Evolutionary conservation across 768 basidiomycete genomes (phyloP).

Genomic region (Mycena albidolilacea): DNA sequence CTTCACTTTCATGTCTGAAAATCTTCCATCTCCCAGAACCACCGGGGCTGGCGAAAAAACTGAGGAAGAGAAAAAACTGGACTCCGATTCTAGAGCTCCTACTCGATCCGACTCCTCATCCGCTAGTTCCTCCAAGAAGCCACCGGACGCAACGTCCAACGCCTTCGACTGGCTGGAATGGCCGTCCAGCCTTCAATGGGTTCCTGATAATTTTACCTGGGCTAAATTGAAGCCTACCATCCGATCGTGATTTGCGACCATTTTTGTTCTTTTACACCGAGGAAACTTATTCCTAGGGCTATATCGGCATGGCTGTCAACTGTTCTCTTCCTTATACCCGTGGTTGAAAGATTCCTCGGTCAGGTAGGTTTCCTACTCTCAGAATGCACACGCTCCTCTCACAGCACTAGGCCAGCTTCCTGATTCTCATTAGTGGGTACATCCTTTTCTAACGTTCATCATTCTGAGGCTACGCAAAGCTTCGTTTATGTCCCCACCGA

Average conservation of each 20-base stretch:
- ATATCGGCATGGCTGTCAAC: slow-evolving; percentile 73
- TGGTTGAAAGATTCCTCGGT: slow-evolving; percentile 65
- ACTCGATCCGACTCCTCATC: slow-evolving; percentile 12
- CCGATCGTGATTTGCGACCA: slow-evolving; percentile 53
- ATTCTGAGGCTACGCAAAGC: slow-evolving; percentile 53
- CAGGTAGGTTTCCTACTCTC: slow-evolving; percentile 56
- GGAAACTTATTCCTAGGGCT: slow-evolving; percentile 44
- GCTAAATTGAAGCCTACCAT: slow-evolving; percentile 74
- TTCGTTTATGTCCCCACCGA: slow-evolving; percentile 76
- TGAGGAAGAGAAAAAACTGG: not conserved
- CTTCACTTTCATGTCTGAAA: slow-evolving; percentile 9
- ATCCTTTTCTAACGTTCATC: not conserved
- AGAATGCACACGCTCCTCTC: not conserved
- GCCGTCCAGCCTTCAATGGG: slow-evolving; percentile 64
- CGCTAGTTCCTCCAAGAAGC: not conserved
- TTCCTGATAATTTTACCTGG: slow-evolving; percentile 70
- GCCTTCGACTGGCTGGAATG: slow-evolving; percentile 16
- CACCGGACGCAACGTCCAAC: not conserved
- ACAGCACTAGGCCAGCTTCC: slow-evolving; percentile 68
- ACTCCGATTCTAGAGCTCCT: not conserved
- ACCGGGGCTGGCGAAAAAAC: not conserved
- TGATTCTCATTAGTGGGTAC: slow-evolving; percentile 71
- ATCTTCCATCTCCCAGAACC: not conserved
- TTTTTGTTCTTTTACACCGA: not conserved
- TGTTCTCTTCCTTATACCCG: slow-evolving; percentile 71